Base-by-base conservation (phyloP, 352 stramenopile species). In the Globisporangium cylindrosporum region DNA sequence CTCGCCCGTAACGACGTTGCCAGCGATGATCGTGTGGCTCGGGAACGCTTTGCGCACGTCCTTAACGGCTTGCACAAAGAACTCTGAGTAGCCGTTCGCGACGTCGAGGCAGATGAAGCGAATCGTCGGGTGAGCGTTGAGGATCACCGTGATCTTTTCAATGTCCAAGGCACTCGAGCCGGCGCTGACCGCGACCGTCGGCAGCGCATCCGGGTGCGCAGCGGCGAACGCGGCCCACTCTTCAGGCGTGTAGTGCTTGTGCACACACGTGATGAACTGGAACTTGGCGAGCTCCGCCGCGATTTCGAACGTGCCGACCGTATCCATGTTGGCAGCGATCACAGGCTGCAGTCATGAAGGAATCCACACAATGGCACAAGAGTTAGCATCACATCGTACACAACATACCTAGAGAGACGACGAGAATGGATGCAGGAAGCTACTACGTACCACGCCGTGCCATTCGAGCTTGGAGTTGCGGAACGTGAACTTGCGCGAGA, bases 261-360 rank as follows among this genome's bases (percentile, higher is more conserved):
- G 89, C 18, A 98, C 68, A 66, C 89, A 95, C 69, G 88, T 96
- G 73, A 97, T 90, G 73, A 94, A 90, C 68, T 92, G 25, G 67
- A 95, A 80, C 74, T 91, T 80, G 43, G 83, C 75, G 38, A 97
- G 78, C 67, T 86, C 89, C 0, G 80, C 70, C 15, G 91, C 91
- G 77, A 97, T 94, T 66, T 95, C 90, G 66, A 98, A 97, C 27
- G 92, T 98, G 32, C 92, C 92, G 29, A 95, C 90, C 4, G 90
- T 97, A 74, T 98, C 92, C 92, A 97, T 97, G 72, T 97, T 97
- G 41, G 91, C 88, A 8, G 90, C 90, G 59, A 97, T 93, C 68
- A 98, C 84, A 9, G 92, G 92, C 82, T 91, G 66, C 22, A 43
- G 14, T 46, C 27, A 22, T 8, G 27, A 60, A 46, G 12, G 1